phyloP scores from a whole-genome alignment of 495 filamentous ascomycete genomes.

The Annulohypoxylon nitens region DNA sequence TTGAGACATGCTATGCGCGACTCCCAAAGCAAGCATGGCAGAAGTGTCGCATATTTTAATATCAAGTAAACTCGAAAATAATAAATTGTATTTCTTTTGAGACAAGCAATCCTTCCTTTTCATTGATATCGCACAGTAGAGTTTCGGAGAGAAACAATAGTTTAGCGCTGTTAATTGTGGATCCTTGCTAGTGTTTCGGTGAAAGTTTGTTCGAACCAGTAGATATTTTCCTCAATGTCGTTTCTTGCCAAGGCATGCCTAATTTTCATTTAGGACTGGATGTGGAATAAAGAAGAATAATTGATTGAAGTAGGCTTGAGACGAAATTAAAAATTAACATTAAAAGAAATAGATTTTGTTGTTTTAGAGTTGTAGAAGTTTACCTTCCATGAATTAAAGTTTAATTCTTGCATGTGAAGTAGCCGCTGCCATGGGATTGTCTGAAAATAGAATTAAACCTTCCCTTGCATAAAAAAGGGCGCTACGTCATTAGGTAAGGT shows the following conservation, averaged over 20 bases:
- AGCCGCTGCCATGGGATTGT: not conserved
- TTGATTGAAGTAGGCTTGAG: not conserved
- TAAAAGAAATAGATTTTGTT: not conserved
- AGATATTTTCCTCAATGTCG: not conserved
- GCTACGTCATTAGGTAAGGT: constrained; percentile 21
- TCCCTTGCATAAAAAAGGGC: not conserved
- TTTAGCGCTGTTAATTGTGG: not conserved
- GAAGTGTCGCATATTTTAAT: not conserved
- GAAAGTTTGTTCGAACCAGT: not conserved
- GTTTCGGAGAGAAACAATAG: not conserved
- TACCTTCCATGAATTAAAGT: not conserved
- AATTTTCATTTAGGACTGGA: not conserved
- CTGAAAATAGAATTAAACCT: constrained; percentile 22
- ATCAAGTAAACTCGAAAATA: not conserved
- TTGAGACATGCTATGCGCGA: not conserved
- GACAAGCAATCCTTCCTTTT: not conserved
- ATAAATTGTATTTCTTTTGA: not conserved
- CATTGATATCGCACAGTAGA: not conserved
- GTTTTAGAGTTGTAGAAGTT: not conserved
- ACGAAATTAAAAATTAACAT: not conserved
- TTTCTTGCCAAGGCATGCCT: not conserved
- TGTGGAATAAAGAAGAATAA: not conserved
- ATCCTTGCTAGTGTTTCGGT: not conserved
- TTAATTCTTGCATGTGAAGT: constrained; percentile 8
- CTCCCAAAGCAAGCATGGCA: not conserved